phyloP scores from a whole-genome alignment of 73 alveolate genomes.

The Tetrahymena elliotti region DNA sequence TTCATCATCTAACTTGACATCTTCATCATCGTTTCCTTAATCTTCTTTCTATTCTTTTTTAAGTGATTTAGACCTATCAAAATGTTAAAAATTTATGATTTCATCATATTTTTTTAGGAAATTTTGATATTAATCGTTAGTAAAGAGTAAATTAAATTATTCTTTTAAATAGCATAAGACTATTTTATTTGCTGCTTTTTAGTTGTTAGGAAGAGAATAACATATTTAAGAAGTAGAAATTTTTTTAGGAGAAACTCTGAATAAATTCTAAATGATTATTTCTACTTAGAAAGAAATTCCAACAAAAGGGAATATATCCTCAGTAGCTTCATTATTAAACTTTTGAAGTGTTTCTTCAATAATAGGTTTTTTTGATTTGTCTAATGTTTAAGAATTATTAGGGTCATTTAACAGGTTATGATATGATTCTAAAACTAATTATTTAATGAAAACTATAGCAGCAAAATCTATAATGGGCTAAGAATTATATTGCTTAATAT shows the following conservation, averaged over 20 bases:
- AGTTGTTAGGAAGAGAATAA: background rate
- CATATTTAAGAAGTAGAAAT: background rate
- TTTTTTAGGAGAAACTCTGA: background rate
- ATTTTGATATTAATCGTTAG: background rate
- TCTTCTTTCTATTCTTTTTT: background rate
- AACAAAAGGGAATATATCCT: background rate
- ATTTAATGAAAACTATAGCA: background rate
- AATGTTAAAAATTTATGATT: background rate
- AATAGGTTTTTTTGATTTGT: background rate
- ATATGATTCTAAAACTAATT: background rate
- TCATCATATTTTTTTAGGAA: background rate
- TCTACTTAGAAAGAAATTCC: background rate
- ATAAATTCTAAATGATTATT: background rate
- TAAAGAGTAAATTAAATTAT: background rate
- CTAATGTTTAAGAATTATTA: background rate
- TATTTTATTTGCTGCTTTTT: background rate
- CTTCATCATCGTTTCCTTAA: background rate
- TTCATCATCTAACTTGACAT: background rate
- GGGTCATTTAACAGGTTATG: background rate
- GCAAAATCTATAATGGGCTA: background rate
- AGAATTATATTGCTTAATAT: background rate
- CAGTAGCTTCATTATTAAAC: background rate
- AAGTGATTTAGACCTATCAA: background rate
- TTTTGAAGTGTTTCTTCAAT: background rate
- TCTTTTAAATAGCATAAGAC: background rate